phyloP scores from a whole-genome alignment of 768 basidiomycete species.

The Trametes villosa region DNA sequence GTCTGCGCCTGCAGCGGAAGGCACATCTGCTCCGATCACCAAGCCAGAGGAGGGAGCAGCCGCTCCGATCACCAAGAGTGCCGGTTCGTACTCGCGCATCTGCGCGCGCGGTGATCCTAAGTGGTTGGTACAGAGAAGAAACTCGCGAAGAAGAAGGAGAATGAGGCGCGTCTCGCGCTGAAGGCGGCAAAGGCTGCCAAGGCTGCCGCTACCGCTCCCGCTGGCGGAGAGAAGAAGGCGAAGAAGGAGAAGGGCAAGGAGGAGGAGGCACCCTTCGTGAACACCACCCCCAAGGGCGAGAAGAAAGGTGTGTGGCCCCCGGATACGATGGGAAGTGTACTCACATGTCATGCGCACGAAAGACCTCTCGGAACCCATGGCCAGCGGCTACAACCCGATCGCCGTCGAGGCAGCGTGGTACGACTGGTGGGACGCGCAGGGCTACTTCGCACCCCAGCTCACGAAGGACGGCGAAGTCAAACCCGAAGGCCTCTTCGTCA shows the following conservation, averaged over 20 bases:
- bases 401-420: conserved; percentile 97
- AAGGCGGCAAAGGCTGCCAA: conserved; percentile 49
- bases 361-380: conserved; percentile 87
- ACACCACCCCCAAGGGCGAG: conserved; percentile 86
- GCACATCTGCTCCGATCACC: background rate
- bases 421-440: conserved; percentile 94
- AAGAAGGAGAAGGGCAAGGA: conserved; percentile 78
- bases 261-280: conserved; percentile 78
- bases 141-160: conserved; percentile 81
- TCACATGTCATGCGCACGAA: conserved; percentile 34
- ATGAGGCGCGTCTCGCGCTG: conserved; percentile 77
- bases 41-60: conserved; percentile 1
- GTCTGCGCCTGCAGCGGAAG: conserved; percentile 10
- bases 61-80: conserved; percentile 21
- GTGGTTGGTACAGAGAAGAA: conserved; percentile 59
- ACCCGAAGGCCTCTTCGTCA: conserved; percentile 74
- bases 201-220: conserved; percentile 46
- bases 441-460: conserved; percentile 84
- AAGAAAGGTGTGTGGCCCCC: conserved; percentile 77
- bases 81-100: conserved; percentile 18
- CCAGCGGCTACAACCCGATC: conserved; percentile 92
- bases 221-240: conserved; percentile 74
- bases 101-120: no score
- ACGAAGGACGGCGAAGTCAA: conserved; percentile 60
- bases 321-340: background rate